Conservation (phyloP, 345 rosid species). For the Eucalyptus sp. region DNA sequence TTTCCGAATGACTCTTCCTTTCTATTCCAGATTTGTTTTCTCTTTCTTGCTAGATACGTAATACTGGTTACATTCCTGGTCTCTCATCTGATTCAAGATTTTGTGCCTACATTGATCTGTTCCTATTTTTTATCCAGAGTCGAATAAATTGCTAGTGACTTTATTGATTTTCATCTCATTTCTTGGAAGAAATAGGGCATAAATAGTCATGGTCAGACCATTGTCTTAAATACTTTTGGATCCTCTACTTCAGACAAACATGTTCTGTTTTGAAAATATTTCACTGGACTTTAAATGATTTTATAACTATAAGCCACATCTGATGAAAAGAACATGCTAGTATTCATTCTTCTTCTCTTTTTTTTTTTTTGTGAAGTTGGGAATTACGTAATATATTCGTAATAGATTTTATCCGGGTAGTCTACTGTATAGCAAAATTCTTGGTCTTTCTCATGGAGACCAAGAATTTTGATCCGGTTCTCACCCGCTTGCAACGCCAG, state of each 20-base stretch:
- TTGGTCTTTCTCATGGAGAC: too few species aligned
- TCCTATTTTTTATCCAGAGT: not conserved
- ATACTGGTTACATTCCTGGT: not conserved
- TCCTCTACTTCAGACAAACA: accelerated
- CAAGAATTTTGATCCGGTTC: too few species aligned
- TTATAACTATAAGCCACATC: too few species aligned
- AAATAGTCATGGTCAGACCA: not conserved
- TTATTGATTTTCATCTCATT: not conserved
- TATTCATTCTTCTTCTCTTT: accelerated
- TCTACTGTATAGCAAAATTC: too few species aligned
- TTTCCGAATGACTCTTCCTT: not conserved
- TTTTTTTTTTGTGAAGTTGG: not conserved
- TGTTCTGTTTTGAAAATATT: not conserved
- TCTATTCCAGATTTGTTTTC: not conserved
- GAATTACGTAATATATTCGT: too few species aligned
- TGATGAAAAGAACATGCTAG: too few species aligned
- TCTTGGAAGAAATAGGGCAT: accelerated
- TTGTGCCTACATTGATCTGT: not conserved
- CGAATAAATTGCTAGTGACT: accelerated
- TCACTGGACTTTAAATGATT: not conserved
- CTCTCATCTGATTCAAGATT: not conserved
- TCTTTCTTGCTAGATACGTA: too few species aligned
- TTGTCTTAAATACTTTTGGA: not conserved
- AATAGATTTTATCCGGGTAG: not conserved
- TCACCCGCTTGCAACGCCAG: too few species aligned